phyloP scores from a whole-genome alignment of 2,329 filamentous ascomycete genomes.

The Monosporascus sp. region DNA sequence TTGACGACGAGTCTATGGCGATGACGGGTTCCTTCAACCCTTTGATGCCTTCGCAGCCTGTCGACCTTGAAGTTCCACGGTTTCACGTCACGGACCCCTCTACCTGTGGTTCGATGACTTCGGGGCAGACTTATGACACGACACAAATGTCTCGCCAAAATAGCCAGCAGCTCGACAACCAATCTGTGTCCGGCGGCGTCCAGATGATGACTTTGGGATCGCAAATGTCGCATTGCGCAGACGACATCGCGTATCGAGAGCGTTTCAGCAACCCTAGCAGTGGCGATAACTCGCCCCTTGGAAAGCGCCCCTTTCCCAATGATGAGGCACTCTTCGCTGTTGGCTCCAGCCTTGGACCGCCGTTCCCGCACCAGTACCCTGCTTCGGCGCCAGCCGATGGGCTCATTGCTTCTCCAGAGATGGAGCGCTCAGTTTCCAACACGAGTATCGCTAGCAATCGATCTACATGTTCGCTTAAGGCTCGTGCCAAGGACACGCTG shows the following conservation, averaged over 20 bases:
- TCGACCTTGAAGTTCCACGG: conserved; percentile 18
- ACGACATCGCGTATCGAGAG: conserved; percentile 18
- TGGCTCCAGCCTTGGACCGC: conserved; percentile 29
- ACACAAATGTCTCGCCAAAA: conserved; percentile 28
- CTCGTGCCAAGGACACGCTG: conserved; percentile 43
- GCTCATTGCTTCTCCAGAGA: conserved; percentile 29
- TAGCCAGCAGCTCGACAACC: conserved; percentile 26
- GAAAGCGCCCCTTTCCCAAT: conserved; percentile 18
- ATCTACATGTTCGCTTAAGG: conserved; percentile 41
- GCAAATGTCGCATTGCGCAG: conserved; percentile 24
- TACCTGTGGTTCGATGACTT: conserved; percentile 31
- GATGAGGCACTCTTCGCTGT: conserved; percentile 31
- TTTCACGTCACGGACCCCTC: conserved; percentile 22
- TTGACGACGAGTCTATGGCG: conserved; percentile 10
- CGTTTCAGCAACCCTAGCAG: conserved; percentile 17
- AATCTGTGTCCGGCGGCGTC: conserved; percentile 23
- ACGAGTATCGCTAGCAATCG: conserved; percentile 36
- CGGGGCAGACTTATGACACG: conserved; percentile 27
- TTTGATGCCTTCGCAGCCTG: conserved; percentile 10
- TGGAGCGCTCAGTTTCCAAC: conserved; percentile 46
- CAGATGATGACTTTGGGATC: conserved; percentile 29
- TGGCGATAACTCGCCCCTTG: conserved; percentile 19
- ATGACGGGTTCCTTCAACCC: conserved; percentile 10
- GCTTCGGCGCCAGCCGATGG: conserved; percentile 23
- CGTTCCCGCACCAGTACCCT: conserved; percentile 25